Evolutionary conservation across 78 protist genomes (phyloP).

Genomic region (Pigoraptor vietnamica): DNA sequence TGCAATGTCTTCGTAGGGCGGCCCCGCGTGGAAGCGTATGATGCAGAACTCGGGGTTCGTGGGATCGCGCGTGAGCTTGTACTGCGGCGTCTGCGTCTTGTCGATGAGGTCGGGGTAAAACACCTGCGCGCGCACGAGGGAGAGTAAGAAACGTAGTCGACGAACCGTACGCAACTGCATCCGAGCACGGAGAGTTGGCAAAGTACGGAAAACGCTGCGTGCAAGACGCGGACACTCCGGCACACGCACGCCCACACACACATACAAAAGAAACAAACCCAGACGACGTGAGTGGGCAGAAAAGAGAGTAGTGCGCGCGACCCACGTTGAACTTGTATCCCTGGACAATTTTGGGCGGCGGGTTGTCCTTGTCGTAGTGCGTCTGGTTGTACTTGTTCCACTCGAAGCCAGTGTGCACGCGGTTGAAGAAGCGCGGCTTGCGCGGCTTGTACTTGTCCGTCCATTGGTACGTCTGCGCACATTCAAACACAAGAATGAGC

Average conservation of each 20-base stretch:
- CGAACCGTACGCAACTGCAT: background rate
- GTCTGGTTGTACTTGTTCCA: conserved; percentile 93
- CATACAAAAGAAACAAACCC: background rate
- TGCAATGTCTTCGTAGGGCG: conserved; percentile 98
- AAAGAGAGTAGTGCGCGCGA: background rate
- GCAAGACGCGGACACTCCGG: background rate
- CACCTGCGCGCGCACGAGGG: conserved; percentile 27
- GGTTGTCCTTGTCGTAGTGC: conserved; percentile 96
- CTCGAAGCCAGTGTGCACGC: conserved; percentile 90
- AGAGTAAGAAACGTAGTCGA: background rate
- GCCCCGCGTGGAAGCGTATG: conserved; percentile 87
- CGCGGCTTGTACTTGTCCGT: conserved; percentile 86
- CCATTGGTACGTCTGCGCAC: conserved; percentile 68
- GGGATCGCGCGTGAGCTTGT: conserved; percentile 28
- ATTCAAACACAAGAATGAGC: too few species aligned
- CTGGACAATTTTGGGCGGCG: conserved; percentile 97
- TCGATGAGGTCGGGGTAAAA: conserved; percentile 96
- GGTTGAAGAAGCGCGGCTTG: conserved; percentile 92
- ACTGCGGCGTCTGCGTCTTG: conserved; percentile 63
- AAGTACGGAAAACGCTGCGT: background rate
- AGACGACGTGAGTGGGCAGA: background rate
- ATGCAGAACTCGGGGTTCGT: conserved; percentile 48
- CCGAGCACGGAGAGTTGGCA: background rate
- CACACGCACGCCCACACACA: background rate
- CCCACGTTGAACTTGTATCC: conserved; percentile 94